A percentile compares a stretch with the other conserved stretches of the same genome.
phyloP scores from a whole-genome alignment of 2,329 filamentous ascomycete genomes.

The Grosmannia huntii region DNA sequence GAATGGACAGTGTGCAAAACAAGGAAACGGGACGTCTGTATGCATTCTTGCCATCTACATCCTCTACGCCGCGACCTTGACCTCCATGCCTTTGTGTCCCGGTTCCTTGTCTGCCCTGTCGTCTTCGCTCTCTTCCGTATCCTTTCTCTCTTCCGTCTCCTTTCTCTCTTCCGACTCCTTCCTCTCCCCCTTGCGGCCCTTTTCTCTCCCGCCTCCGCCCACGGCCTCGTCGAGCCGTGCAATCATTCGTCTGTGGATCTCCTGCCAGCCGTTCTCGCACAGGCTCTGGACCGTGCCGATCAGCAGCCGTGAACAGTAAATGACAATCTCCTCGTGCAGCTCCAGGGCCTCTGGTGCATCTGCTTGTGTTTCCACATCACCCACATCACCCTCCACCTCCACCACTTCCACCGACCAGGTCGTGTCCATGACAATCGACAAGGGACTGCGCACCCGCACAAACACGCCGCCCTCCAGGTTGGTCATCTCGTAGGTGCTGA shows the following conservation, averaged over 20 bases:
- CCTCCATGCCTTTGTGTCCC: neutral
- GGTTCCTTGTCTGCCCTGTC: neutral
- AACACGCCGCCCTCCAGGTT: constrained; percentile 36
- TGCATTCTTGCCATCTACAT: too few species aligned
- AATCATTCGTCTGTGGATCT: constrained; percentile 37
- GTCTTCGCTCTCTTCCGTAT: neutral
- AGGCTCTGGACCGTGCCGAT: constrained; percentile 35
- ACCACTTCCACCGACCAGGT: constrained; percentile 29
- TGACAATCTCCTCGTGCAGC: constrained; percentile 36
- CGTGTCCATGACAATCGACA: constrained; percentile 41
- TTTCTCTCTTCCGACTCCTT: neutral
- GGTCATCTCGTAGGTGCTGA: constrained; percentile 41
- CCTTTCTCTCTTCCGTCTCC: neutral
- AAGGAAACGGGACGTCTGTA: too few species aligned
- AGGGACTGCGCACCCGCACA: constrained; percentile 35
- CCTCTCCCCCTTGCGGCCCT: neutral
- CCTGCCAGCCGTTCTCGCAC: constrained; percentile 36
- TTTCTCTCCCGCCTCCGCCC: neutral
- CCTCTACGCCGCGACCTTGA: neutral
- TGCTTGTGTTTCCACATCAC: constrained; percentile 6
- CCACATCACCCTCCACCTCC: neutral
- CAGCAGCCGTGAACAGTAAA: constrained; percentile 36
- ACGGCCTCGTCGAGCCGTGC: constrained; percentile 20
- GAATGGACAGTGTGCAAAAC: neutral
- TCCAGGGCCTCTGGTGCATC: constrained; percentile 17